Evolutionary conservation across 2,329 filamentous ascomycete genomes (phyloP), one percentile per base, ranked within the genome.

Genomic region (Neonectria hederae): DNA sequence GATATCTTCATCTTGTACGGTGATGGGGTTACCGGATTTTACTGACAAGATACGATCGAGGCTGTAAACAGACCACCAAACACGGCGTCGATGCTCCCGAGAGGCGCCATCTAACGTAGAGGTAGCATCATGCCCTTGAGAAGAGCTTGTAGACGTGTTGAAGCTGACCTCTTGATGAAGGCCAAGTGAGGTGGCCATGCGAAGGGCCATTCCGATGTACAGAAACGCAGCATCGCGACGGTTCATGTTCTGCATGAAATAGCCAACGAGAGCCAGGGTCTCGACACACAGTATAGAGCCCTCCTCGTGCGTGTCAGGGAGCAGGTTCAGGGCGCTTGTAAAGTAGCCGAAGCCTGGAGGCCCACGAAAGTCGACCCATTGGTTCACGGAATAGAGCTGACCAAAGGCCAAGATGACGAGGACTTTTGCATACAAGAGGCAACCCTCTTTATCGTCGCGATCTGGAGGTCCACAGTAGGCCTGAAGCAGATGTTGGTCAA

Each of bases 261-360:
- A 26, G 8, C 48, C 48, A 14, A n/a, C 26, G n/a, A 51, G 48
- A 5, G 48, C n/a, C 48, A 51, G 8, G 4, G 43, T 24, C 42
- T 48, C 22, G 2, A 42, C 5, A 9, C 48, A 51, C 10, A 35
- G 28, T 3, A 8, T 8, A 5, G 30, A 42, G 3, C 24, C 84
- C 54, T 86, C 81, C 66, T 87, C 85, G 59, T 88, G 83, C 2
- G 85, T 80, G 51, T 87, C 84, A 0, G 86, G 86, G 21, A 88
- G 76, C 5, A 86, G 80, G 26, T 81, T 80, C 26, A 87, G 66
- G 0, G 85, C 83, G 56, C 83, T 79, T 21, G 81, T 81, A 71
- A 88, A 87, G 65, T 84, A 87, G 14, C 82, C 80, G 69, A 87
- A 87, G 0, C 86, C 86, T 0, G 86, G 86, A 0, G 85, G 85